phyloP scores from a whole-genome alignment of 2,329 filamentous ascomycete genomes.

The Penicillium psychrosexuale region DNA sequence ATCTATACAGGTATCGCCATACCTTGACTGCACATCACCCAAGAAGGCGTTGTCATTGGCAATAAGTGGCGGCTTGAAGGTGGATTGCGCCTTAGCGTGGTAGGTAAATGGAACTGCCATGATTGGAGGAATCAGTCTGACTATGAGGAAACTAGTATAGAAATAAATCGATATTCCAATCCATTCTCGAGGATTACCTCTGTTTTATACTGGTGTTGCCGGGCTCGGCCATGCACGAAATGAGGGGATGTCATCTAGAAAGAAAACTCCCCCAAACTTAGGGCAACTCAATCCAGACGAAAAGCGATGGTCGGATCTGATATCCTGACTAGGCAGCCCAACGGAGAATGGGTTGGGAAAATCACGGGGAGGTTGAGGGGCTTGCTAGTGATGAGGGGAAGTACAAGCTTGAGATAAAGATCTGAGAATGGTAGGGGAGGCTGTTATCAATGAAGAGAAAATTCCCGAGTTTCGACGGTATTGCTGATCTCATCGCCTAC shows the following conservation, averaged over 20 bases:
- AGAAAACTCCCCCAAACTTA: neutral
- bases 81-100: constrained; percentile 56
- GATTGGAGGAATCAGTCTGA: constrained; percentile 5
- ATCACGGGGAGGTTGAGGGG: neutral
- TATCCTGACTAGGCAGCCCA: constrained; percentile 16
- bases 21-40: constrained; percentile 60
- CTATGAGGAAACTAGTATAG: neutral
- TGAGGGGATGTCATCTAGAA: constrained; percentile 9
- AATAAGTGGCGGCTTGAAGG: constrained; percentile 63
- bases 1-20: constrained; percentile 1
- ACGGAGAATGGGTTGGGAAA: neutral
- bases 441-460: neutral
- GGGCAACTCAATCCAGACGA: neutral
- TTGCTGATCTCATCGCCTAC: too few species aligned
- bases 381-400: constrained; percentile 11
- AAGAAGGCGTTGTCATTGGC: constrained; percentile 67
- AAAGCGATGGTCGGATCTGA: constrained; percentile 8
- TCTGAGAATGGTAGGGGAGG: neutral
- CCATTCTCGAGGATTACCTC: neutral
- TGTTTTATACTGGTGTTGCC: neutral
- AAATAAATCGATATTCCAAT: neutral
- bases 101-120: constrained; percentile 50
- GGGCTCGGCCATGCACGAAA: neutral
- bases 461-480: neutral
- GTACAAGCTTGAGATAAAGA: constrained; percentile 1